Conservation (phyloP, 2,329 filamentous ascomycete genomes). For the Chaetoscypha palmicola region DNA sequence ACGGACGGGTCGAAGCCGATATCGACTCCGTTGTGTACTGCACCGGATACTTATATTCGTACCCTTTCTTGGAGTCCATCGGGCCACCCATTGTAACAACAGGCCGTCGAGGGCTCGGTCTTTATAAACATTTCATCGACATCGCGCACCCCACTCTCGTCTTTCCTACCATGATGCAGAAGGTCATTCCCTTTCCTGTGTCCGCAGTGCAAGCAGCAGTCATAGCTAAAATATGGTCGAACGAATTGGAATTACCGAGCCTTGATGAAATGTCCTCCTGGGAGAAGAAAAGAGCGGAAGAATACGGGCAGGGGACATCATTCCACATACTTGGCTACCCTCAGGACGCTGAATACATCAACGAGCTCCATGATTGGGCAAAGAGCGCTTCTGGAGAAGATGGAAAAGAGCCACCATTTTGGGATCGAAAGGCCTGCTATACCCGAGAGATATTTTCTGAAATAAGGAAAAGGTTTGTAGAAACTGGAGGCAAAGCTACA, state of each 20-base stretch:
- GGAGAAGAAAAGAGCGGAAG: slow-evolving; percentile 43
- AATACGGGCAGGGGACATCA: slow-evolving; percentile 38
- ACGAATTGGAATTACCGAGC: slow-evolving; percentile 58
- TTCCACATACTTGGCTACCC: slow-evolving; percentile 47
- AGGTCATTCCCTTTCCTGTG: slow-evolving; percentile 81
- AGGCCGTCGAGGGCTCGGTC: slow-evolving; percentile 61
- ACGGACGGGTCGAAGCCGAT: slow-evolving; percentile 56
- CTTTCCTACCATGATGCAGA: slow-evolving; percentile 69
- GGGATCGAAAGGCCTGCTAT: slow-evolving; percentile 68
- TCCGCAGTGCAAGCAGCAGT: slow-evolving; percentile 73
- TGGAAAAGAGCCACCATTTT: slow-evolving; percentile 64
- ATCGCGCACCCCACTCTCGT: slow-evolving; percentile 69
- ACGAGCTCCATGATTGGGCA: slow-evolving; percentile 58
- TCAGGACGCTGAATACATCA: slow-evolving; percentile 63
- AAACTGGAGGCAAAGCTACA: slow-evolving; percentile 55
- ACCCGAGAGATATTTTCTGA: slow-evolving; percentile 58
- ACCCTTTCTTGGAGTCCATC: slow-evolving; percentile 58
- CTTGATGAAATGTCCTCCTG: slow-evolving; percentile 59
- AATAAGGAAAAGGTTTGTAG: slow-evolving; percentile 66
- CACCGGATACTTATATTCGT: slow-evolving; percentile 82
- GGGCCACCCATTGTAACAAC: slow-evolving; percentile 53
- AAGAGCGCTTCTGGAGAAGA: slow-evolving; percentile 38
- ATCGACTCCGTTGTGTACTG: slow-evolving; percentile 79
- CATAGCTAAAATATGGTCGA: slow-evolving; percentile 70
- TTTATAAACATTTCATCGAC: slow-evolving; percentile 77